Evolutionary conservation across 148 eudicot genomes (phyloP), one percentile per base, ranked within the genome.

Genomic region (Persicaria maculosa): DNA sequence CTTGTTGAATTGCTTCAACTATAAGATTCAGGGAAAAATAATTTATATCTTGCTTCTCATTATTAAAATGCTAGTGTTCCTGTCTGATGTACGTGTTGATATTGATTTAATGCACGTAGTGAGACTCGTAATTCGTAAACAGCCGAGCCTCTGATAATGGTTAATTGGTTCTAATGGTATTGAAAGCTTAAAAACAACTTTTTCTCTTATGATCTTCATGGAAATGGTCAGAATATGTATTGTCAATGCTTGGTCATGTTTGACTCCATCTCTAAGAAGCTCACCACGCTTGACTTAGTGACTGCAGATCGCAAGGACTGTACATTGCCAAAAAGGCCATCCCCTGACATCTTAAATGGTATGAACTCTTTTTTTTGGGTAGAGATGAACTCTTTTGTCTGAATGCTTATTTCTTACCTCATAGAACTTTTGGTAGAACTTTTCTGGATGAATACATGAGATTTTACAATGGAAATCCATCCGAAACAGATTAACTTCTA

Each of bases 271-370:
- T 19, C 22, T 59, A 71, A 45, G 36, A 57, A 36, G 70, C 58
- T 57, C 6, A 5, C 73, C 57, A 50, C 55, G 68, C 40, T 68
- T 59, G 50, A 53, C 57, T n/a, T 65, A 11, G 44, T 80, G 46
- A 12, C 78, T 81, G 74, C 85, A 93, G 97, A 90, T 82, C 83
- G 79, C 55, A 80, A 77, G 75, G 81, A 92, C 74, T 80, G 93
- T 81, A 64, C 89, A 76, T 88, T 90, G 47, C 92, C 94, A 9
- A 81, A 81, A 47, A 89, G 84, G 14, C 91, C 88, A 53, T 81
- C 88, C 72, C 78, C 80, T 69, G 88, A 87, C 81, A 78, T 86
- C 17, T 77, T 88, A 74, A 83, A 81, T 40, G 83, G 97, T 90
- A 85, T 78, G 75, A 25, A 36, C 74, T 50, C 20, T 16, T 48